Base-by-base conservation (phyloP, 192 early-diverging fungal genomes). In the Coemansia sp. region DNA sequence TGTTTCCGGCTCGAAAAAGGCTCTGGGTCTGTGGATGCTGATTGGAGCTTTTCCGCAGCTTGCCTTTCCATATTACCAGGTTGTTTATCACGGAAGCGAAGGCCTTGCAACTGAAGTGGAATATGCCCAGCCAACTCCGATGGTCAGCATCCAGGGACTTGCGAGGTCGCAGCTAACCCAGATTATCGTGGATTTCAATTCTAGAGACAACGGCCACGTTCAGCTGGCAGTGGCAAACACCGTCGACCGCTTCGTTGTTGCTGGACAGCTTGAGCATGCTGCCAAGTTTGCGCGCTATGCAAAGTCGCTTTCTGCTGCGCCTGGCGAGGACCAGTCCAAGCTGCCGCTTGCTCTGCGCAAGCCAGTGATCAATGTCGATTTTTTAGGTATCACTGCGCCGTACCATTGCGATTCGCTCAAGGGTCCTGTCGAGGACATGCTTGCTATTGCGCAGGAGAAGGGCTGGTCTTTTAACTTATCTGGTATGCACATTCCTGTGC, bases 311-410 rank as follows among this genome's bases (percentile, higher is more conserved):
- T 4, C 53, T 5, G 53, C 38, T 39, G n/a, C n/a, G n/a, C n/a
- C n/a, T n/a, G n/a, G n/a, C n/a, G n/a, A n/a, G n/a, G n/a, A n/a
- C n/a, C n/a, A 39, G 38, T 39, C 38, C 38, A 39, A 39, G 38
- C 38, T 39, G 38, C 38, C 38, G 8, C 38, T 39, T 39, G 38
- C 38, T 39, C 38, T 39, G 38, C 38, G 8, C 38, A 39, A n/a
- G n/a, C n/a, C n/a, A n/a, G n/a, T n/a, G n/a, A n/a, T n/a, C n/a
- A n/a, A n/a, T n/a, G n/a, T n/a, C n/a, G n/a, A n/a, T 57, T 95
- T 94, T 83, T 82, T 95, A 64, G 89, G 91, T 14, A 93, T 95
- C 55, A 87, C 93, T 18, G 93, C 87, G 56, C 95, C 96, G 28
- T 98, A 95, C 88, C 81, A 83, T n/a, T 75, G 75, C 53, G 8